Base-by-base conservation (phyloP, 768 basidiomycete species). In the Mycena belliarum region DNA sequence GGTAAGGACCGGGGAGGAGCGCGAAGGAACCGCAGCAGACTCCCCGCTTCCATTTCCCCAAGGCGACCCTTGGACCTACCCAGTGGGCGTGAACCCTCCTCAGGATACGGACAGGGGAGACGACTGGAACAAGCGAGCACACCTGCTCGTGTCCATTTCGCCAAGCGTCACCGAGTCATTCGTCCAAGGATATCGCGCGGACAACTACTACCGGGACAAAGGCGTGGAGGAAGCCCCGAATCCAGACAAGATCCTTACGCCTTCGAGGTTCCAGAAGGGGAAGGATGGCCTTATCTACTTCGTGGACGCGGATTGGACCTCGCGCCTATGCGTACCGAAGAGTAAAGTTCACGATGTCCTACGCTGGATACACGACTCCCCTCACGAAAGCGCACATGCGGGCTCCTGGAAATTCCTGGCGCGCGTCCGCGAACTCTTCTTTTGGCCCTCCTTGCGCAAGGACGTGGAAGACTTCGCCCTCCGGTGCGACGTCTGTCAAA, bases 311-410 rank as follows among this genome's bases (percentile, higher is more conserved):
- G 48, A 60, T 23, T 54, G 59, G 53, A 33, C n/a, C 1, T 1
- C 46, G 4, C 44, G 52, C 0, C 52, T 59, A 0, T 59, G 58
- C 46, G 46, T 59, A 0, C 58, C 58, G 0, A 4, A 24, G 57
- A 72, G 10, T 57, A 55, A 15, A 55, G 62, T 11, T 59, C 72
- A 9, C 14, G 33, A 0, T 7, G 20, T 52, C 2, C 10, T 52
- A 0, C 21, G 33, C 16, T 25, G 21, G 18, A 25, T 43, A 0
- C 51, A 52, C 12, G 51, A 52, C 2, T 43, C 51, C 18, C 12
- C 51, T 0, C 11, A 2, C 6, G 29, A 43, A 6, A 43, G 28
- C 41, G 29, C 29, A 4, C 35, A 54, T n/a, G 45, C 53, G 3
- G 45, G 43, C 3, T 35, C 46, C 3, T 1, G 2, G 2, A 11